Evolutionary conservation across 352 stramenopile species (phyloP).

Genomic region (Pythium aristosporum): DNA sequence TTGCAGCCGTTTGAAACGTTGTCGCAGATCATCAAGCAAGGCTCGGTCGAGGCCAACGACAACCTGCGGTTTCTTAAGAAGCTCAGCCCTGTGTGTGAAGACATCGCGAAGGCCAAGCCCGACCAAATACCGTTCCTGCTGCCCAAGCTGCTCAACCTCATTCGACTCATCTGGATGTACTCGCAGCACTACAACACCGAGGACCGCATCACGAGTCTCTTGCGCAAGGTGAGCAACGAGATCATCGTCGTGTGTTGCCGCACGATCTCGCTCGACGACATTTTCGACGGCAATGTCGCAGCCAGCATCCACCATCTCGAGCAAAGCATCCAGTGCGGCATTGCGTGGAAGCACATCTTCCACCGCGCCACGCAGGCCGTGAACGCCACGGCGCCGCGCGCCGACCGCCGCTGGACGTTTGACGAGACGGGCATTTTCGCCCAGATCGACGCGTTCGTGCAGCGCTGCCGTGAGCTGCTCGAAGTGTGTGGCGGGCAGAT

Average conservation of each 20-base stretch:
- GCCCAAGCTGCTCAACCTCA: conserved; percentile 90
- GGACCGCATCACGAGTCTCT: conserved; percentile 89
- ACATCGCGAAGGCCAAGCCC: conserved; percentile 82
- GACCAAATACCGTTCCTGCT: conserved; percentile 90
- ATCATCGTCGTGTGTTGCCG: conserved; percentile 91
- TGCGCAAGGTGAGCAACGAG: conserved; percentile 95
- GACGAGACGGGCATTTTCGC: conserved; percentile 95
- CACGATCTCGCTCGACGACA: conserved; percentile 86
- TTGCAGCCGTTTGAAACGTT: conserved; percentile 92
- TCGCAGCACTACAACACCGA: conserved; percentile 95
- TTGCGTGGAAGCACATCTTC: conserved; percentile 92
- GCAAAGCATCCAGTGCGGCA: conserved; percentile 91
- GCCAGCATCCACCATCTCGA: conserved; percentile 87
- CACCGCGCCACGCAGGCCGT: conserved; percentile 58
- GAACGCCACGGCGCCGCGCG: conserved; percentile 44
- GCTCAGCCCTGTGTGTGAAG: conserved; percentile 88
- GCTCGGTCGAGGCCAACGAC: conserved; percentile 91
- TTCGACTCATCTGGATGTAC: conserved; percentile 94
- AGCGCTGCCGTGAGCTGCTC: conserved; percentile 93
- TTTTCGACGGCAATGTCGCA: conserved; percentile 94
- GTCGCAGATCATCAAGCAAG: conserved; percentile 92
- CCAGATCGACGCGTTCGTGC: conserved; percentile 95
- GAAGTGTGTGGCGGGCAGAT: conserved; percentile 95
- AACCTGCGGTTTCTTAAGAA: conserved; percentile 94
- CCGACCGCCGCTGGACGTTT: conserved; percentile 86